Percentiles rank a stretch among this genome's conserved stretches.
Conservation (phyloP, 2,329 filamentous ascomycete species). For the Diaporthe helianthi region DNA sequence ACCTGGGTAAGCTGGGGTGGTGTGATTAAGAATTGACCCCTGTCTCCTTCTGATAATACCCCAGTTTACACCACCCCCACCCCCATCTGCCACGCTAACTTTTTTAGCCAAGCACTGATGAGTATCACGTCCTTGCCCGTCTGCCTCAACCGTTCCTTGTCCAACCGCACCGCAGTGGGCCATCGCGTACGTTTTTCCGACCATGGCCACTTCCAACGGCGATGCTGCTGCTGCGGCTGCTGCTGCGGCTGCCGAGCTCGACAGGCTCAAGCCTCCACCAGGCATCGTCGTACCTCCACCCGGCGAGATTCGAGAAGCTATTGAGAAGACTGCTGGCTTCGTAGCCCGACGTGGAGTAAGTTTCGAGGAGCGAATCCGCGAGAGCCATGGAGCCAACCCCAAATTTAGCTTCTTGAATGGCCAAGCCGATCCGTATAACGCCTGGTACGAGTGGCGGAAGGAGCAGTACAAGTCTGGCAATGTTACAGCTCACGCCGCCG, state of each 20-base stretch:
- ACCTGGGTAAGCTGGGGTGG: too few relatives aligned
- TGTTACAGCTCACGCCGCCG: constrained; percentile 79
- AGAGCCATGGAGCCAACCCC: constrained; percentile 83
- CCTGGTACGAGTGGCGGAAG: constrained; percentile 91
- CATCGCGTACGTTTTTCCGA: constrained; percentile 24
- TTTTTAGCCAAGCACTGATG: background rate
- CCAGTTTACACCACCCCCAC: background rate
- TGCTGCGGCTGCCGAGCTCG: constrained; percentile 55
- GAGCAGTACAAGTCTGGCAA: constrained; percentile 84
- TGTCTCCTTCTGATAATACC: background rate
- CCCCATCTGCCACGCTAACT: background rate
- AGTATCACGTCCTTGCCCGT: background rate
- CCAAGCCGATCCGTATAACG: constrained; percentile 80
- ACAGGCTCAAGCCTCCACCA: constrained; percentile 78
- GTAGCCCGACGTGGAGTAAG: constrained; percentile 72
- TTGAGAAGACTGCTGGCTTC: constrained; percentile 96
- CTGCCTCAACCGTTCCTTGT: constrained; percentile 35
- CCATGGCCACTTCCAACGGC: constrained; percentile 57
- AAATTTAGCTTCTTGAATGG: constrained; percentile 92
- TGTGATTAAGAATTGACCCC: constrained; percentile 1
- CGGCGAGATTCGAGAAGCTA: constrained; percentile 78
- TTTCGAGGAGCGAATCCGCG: constrained; percentile 84
- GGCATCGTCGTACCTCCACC: constrained; percentile 88
- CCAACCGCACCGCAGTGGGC: constrained; percentile 36
- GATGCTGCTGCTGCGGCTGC: constrained; percentile 57